Base-by-base conservation (phyloP, 2,329 filamentous ascomycete species). In the Exophiala mesophila region DNA sequence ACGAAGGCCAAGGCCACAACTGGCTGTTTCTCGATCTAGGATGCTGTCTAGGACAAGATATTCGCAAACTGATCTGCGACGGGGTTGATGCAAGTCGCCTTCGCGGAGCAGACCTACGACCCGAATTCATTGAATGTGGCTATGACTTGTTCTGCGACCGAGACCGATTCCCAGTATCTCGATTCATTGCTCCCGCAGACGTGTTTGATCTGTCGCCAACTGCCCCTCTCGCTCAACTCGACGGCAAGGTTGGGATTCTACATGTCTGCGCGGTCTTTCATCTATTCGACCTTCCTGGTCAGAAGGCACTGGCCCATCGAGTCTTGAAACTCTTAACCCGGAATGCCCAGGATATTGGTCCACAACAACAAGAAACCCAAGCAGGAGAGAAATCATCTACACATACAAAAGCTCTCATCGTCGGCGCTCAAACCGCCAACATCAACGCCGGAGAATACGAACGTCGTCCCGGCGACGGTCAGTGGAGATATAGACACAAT, bases 71-170 rank as follows among this genome's bases (percentile, higher is more conserved):
- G 2, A 57, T 62, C 23, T 54, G 41, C 37, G 72, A 76, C 43
- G 76, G 75, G 15, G 73, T 73, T 5, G 60, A 68, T 17, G 62
- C 68, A 4, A 57, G 63, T 12, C 67, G 70, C 33, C 58, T 79
- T n/a, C 45, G 45, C 17, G 54, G 52, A 9, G 43, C 48, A 10
- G 54, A 56, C 36, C 56, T 69, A 15, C 55, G 60, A 23, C 52
- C 55, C 2, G 57, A 55, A 2, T 65, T 70, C 50, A 61, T 69
- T 48, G 59, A 66, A 8, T 46, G 66, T 1, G 67, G 68, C 3
- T 69, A 66, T 50, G 58, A 65, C 33, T 54, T 71, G 8, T 71
- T 71, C 53, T 51, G 54, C 10, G 67, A 70, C 53, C 49, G 51
- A 12, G 59, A 50, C 42, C 33, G 47, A 31, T 15, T 64, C 63